Conservation (phyloP, 208 protist genomes). For the Naegleria gruberi region DNA sequence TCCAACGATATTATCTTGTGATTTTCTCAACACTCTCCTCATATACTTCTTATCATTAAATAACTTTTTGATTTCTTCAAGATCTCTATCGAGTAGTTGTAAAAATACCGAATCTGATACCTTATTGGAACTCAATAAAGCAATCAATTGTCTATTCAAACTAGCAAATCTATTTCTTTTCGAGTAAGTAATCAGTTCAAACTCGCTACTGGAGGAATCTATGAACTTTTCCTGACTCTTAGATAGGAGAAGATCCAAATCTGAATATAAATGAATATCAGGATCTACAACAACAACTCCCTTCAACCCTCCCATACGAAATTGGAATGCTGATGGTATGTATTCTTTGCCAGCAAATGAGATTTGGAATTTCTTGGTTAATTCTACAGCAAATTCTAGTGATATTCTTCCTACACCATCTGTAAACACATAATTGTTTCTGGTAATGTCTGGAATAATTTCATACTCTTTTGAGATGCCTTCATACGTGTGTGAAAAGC, state of each 20-base stretch:
- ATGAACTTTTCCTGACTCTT: neutral
- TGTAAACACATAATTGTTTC: neutral
- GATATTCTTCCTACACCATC: neutral
- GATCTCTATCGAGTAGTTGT: neutral
- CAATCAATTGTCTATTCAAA: neutral
- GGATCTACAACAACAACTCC: neutral
- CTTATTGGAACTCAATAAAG: neutral
- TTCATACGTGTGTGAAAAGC: neutral
- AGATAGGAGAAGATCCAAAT: neutral
- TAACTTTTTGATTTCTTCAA: neutral
- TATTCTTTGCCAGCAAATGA: neutral
- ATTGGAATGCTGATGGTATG: neutral
- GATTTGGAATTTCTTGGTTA: neutral
- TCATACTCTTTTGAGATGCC: neutral
- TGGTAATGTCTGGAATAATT: neutral
- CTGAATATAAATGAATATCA: neutral
- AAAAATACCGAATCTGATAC: neutral
- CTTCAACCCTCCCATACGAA: neutral
- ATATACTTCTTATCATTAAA: neutral
- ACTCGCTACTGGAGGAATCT: neutral
- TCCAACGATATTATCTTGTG: neutral
- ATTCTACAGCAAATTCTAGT: neutral
- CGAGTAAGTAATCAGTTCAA: neutral
- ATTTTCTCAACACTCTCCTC: neutral
- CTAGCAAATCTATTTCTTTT: neutral